Conservation (phyloP, 2,329 filamentous ascomycete genomes). For the Trichoderma sp. region DNA sequence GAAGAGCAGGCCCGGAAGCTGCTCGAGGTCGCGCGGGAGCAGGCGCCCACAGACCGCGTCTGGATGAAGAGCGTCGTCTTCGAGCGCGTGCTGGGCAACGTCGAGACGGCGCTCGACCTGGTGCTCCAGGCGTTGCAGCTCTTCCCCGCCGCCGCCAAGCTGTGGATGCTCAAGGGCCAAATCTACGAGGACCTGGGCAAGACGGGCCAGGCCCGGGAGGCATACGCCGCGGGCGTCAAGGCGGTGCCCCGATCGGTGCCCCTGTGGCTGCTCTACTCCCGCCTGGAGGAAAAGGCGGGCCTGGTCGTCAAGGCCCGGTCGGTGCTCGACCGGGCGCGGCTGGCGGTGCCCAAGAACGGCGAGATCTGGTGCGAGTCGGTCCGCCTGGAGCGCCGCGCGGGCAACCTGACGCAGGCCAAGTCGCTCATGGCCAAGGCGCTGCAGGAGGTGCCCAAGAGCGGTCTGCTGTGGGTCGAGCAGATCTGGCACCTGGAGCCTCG, state of each 20-base stretch:
- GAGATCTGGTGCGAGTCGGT: constrained; percentile 94
- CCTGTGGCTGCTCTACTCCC: constrained; percentile 85
- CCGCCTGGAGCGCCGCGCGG: constrained; percentile 83
- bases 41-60: constrained; percentile 92
- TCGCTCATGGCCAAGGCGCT: constrained; percentile 90
- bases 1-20: constrained; percentile 80
- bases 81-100: constrained; percentile 80
- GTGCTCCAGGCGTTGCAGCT: constrained; percentile 83
- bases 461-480: constrained; percentile 87
- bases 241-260: constrained; percentile 81
- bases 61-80: constrained; percentile 97
- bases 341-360: constrained; percentile 81
- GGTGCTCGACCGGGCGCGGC: constrained; percentile 85
- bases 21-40: constrained; percentile 77
- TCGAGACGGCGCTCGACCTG: constrained; percentile 80
- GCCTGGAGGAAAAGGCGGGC: constrained; percentile 83
- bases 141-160: constrained; percentile 82
- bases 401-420: constrained; percentile 81
- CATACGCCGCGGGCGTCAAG: constrained; percentile 84
- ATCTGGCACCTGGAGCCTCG: constrained; percentile 93
- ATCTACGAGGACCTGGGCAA: constrained; percentile 87
- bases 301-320: constrained; percentile 89
- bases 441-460: constrained; percentile 86
- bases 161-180: constrained; percentile 99
- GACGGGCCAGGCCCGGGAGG: constrained; percentile 82